Base-by-base conservation (phyloP, 805 yeast species). In the Komagataella kurtzmanii region DNA sequence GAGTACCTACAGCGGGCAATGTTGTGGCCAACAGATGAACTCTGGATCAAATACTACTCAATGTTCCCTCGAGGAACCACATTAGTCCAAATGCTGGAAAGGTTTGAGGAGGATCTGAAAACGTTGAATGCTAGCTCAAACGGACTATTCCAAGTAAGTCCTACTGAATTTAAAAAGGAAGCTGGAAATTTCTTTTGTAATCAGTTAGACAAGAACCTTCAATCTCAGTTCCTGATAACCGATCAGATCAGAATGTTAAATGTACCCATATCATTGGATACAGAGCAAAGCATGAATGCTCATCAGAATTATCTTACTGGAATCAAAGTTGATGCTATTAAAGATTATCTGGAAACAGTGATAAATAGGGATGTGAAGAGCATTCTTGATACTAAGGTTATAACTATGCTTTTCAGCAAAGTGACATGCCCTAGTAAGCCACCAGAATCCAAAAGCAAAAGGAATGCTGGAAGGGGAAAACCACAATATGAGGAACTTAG, bases 1-100 rank as follows among this genome's bases (percentile, higher is more conserved):
- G 67, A 72, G 18, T 73, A 74, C 51, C 64, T 90, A 5, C 57
- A 65, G 1, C 73, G 74, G 45, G 96, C 96, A 0, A 73, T 78
- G 8, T 65, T 87, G n/a, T 84, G 90, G 85, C 97, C 97, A 1
- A 81, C 89, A 1, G 81, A 78, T 54, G 74, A 76, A 19, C 67
- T 86, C n/a, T 79, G 93, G 78, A 73, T 77, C 2, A 76, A 75
- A 49, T 80, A 83, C 57, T 76, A 84, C 58, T 74, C 84, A 7
- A 76, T 79, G 58, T 79, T 81, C 56, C 78, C 85, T 2, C 67
- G 73, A 2, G 68, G 73, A 2, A 72, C 77, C 1, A 67, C 74
- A 1, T 66, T 81, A 19, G 64, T 67, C 24, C 64, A 69, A 4
- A 69, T 85, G 47, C 69, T 83, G 47, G 58, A 67, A 17, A 70